These are phyloP conservation scores for Simplicillium sp. DNA, from an alignment of 2,329 filamentous ascomycete genomes.

Conservation along the genomic window DNA sequence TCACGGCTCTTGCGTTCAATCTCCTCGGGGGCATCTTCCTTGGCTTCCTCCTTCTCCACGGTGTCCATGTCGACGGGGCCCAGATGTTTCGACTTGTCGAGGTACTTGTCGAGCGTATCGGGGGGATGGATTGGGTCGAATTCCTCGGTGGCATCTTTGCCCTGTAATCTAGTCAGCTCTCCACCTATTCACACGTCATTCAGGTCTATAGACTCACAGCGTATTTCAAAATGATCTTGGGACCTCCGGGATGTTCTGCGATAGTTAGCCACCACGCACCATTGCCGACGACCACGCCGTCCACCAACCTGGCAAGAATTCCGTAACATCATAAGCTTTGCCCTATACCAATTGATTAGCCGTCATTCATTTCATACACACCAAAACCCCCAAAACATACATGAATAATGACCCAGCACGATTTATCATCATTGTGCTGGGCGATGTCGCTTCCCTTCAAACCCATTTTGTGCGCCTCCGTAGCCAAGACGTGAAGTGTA, in stretches of 20 bases:
- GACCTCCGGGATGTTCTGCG: constrained; percentile 75
- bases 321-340: constrained; percentile 82
- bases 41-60: constrained; percentile 59
- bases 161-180: constrained; percentile 26
- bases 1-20: constrained; percentile 63
- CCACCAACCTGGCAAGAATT: constrained; percentile 63
- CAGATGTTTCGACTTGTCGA: constrained; percentile 76
- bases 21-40: constrained; percentile 54
- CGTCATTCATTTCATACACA: neutral
- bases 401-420: constrained; percentile 88
- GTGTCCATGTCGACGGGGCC: constrained; percentile 85
- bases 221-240: constrained; percentile 94
- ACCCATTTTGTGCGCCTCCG: constrained; percentile 21
- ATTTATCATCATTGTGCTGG: constrained; percentile 71
- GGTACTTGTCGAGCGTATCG: constrained; percentile 78
- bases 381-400: constrained; percentile 24
- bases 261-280: neutral
- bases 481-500: neutral
- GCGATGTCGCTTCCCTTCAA: constrained; percentile 44
- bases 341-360: constrained; percentile 32
- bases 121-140: constrained; percentile 84
- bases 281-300: neutral
- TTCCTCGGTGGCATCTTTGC: constrained; percentile 87
- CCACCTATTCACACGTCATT: neutral
- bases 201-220: constrained; percentile 38